Base-by-base conservation (phyloP, 2,329 filamentous ascomycete species). In the Scytalidium lignicola region DNA sequence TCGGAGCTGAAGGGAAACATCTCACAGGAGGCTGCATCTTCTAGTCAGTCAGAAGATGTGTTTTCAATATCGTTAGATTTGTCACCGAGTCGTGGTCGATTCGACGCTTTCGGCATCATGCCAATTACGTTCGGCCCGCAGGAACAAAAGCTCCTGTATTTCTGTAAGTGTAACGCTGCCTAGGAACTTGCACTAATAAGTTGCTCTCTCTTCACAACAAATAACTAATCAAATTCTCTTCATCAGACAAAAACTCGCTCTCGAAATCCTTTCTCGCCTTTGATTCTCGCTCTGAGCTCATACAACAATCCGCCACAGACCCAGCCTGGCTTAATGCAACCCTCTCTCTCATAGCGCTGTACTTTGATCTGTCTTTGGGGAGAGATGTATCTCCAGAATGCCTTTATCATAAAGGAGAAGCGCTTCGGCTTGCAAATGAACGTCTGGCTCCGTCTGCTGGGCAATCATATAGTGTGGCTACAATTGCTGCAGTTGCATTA, bases 401-500 rank as follows among this genome's bases (percentile, higher is more conserved):
- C 37, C 48, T 58, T 5, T 50, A 51, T 21, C 55, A 58, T 43
- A 51, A 54, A 44, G 46, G 48, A n/a, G 48, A 55, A 44, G 54
- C 55, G 2, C 51, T 58, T 13, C 43, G 51, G 22, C 40, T 53
- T 3, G 49, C 56, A 13, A 55, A 54, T 40, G 47, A 51, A 19
- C 45, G 54, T 8, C 18, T 42, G 10, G 21, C 45, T 28, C 13
- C 26, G 7, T 28, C 26, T 28, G 7, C 26, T 7, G 12, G 32
- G n/a, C 32, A n/a, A 7, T 18, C 41, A 23, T 19, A 41, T 51
- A 13, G 29, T 21, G 45, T 48, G 7, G 45, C 26, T 6, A 51
- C 49, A 6, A 48, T 51, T 21, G 49, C 41, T 3, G 49, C 49
- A 15, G 44, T 51, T 32, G 49, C 49, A 21, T 29, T 42, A 6